Conservation (phyloP, 2,329 filamentous ascomycete genomes). For the Teratosphaeria epicoccoides region DNA sequence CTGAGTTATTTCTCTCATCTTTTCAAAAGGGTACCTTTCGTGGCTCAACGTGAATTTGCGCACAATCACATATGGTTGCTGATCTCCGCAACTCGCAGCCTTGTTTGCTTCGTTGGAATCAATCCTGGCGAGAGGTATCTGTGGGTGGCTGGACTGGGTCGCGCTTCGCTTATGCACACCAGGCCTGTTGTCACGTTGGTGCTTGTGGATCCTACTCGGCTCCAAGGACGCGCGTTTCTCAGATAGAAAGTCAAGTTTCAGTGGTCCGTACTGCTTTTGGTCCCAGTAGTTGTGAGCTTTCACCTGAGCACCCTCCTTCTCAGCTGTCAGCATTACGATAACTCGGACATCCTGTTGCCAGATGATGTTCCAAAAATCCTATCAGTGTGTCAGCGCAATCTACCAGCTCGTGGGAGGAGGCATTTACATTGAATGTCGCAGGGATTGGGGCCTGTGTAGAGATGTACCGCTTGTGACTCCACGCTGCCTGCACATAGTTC, state of each 20-base stretch:
- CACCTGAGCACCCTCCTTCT: conserved; percentile 81
- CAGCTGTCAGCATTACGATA: conserved; percentile 92
- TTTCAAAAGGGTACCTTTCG: conserved; percentile 63
- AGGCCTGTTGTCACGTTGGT: conserved; percentile 30
- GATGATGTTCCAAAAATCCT: conserved; percentile 97
- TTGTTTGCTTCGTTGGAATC: conserved; percentile 11
- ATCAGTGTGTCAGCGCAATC: conserved; percentile 4
- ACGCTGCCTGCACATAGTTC: conserved; percentile 67
- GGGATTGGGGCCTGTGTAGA: conserved; percentile 90
- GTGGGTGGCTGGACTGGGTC: conserved; percentile 26
- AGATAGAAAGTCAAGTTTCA: conserved; percentile 65
- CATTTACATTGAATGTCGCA: conserved; percentile 73
- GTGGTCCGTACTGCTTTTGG: conserved; percentile 62
- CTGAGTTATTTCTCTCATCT: conserved; percentile 86
- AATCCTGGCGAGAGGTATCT: conserved; percentile 18
- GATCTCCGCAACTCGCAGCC: conserved; percentile 24
- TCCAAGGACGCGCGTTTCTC: conserved; percentile 76
- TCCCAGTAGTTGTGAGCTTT: conserved; percentile 96
- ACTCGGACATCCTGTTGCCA: conserved; percentile 96
- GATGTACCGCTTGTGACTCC: conserved; percentile 87
- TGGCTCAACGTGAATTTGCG: conserved; percentile 81
- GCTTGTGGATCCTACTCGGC: conserved; percentile 40
- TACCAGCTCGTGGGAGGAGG: background rate
- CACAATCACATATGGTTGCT: conserved; percentile 66
- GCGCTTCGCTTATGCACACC: conserved; percentile 23